Conservation (phyloP, 2,329 filamentous ascomycete genomes). For the Phyllosticta ampelicida region DNA sequence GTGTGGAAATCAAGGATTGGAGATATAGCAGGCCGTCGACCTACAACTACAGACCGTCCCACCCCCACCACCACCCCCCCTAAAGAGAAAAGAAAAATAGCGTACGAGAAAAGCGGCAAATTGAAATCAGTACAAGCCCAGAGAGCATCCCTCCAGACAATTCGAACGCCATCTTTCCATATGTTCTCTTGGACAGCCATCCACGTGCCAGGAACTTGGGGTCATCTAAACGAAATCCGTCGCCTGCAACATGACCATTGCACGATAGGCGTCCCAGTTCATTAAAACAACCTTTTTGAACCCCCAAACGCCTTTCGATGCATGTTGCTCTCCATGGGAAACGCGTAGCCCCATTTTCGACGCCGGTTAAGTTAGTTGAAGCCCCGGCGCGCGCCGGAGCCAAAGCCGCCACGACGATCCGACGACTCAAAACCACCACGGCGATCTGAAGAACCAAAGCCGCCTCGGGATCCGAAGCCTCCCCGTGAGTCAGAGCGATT, state of each 20-base stretch:
- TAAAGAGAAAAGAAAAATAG: not conserved
- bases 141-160: not conserved
- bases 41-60: not conserved
- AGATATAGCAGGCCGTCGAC: not conserved
- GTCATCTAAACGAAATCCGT: not conserved
- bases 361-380: slow-evolving; percentile 3
- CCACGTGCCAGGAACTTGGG: not conserved
- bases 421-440: slow-evolving; percentile 8
- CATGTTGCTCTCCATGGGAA: not conserved
- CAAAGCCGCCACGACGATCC: not conserved
- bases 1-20: not conserved
- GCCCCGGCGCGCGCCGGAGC: slow-evolving; percentile 12
- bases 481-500: not conserved
- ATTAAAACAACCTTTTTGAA: not conserved
- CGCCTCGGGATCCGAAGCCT: not conserved
- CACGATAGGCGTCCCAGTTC: not conserved
- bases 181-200: not conserved
- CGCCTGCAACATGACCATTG: not conserved
- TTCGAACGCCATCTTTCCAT: not conserved
- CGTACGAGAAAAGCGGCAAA: not conserved
- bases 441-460: slow-evolving; percentile 11
- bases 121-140: not conserved
- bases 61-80: too few relatives aligned
- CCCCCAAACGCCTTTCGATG: not conserved
- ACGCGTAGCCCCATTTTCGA: not conserved